Evolutionary conservation across 768 basidiomycete genomes (phyloP), one percentile per base, ranked within the genome.

Genomic region (Chalciporus chontae): DNA sequence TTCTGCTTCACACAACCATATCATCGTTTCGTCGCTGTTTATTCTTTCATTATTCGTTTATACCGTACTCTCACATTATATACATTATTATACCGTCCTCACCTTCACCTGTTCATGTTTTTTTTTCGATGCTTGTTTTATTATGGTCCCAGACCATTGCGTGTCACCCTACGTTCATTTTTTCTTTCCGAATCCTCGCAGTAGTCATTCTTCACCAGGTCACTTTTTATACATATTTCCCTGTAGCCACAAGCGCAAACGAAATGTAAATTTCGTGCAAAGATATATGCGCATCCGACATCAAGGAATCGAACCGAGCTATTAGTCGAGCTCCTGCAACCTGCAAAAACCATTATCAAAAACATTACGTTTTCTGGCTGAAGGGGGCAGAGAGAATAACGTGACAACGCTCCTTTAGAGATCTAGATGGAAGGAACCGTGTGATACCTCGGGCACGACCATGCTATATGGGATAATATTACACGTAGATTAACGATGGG

Each of bases 401-500:
- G n/a, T n/a, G 21, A 21, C 21, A 21, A 21, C 21, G 4, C 21
- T 21, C 2, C 21, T 21, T 21, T 21, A 21, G 21, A 21, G 21
- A n/a, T n/a, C n/a, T n/a, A n/a, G n/a, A 21, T 21, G 21, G 4
- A 21, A 4, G 14, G 19, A 40, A 23, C 11, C 21, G 40, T 29
- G 34, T 15, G n/a, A n/a, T 36, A n/a, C n/a, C n/a, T n/a, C 15
- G 8, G n/a, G n/a, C n/a, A n/a, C 34, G 8, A 31, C 21, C 36
- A 37, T 21, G 19, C 23, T 27, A 48, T 43, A 39, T 14, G 23
- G 40, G 55, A 59, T 51, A 55, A 56, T 56, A 48, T 64, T 57
- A 63, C 61, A 60, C 26, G 58, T 55, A 69, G 52, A 59, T 55
- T 58, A 65, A 40, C 24, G 34, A 19, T 43, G 43, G 14, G 17